phyloP scores from a whole-genome alignment of 495 filamentous ascomycete genomes.

The Penicillium soppii region DNA sequence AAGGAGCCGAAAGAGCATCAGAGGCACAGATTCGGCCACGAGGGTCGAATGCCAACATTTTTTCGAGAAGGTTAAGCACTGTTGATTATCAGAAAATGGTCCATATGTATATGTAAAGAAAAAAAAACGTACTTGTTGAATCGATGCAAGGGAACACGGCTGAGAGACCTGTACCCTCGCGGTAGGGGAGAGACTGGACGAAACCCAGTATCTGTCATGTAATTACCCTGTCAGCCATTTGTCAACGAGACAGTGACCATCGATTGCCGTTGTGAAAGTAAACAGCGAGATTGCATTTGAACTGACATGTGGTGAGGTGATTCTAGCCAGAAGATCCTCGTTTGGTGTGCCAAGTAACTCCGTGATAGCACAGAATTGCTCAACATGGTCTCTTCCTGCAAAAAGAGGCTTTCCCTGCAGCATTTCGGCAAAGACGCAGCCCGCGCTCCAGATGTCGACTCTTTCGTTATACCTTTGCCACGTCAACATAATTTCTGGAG shows the following conservation, averaged over 20 bases:
- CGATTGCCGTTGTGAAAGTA: no score
- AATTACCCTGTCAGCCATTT: not conserved
- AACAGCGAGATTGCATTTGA: no score
- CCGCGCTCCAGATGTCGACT: slow-evolving; percentile 94
- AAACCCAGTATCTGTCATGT: slow-evolving; percentile 1
- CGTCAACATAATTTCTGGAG: slow-evolving; percentile 94
- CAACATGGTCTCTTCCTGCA: slow-evolving; percentile 88
- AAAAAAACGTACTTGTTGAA: not conserved
- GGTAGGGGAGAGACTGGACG: slow-evolving; percentile 1
- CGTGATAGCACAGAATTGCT: slow-evolving; percentile 94
- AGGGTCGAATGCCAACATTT: slow-evolving; percentile 90
- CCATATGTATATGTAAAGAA: not conserved
- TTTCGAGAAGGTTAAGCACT: slow-evolving; percentile 86
- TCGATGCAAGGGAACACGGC: not conserved
- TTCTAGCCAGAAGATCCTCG: slow-evolving; percentile 37
- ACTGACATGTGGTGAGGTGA: slow-evolving; percentile 11
- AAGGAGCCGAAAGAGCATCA: slow-evolving; percentile 76
- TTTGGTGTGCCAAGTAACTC: slow-evolving; percentile 86
- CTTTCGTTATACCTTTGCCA: slow-evolving; percentile 96
- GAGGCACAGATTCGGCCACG: slow-evolving; percentile 75
- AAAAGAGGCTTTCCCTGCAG: slow-evolving; percentile 90
- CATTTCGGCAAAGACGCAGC: slow-evolving; percentile 97
- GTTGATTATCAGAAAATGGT: not conserved
- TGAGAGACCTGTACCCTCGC: slow-evolving; percentile 1
- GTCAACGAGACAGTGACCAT: no score